These are phyloP conservation scores for Rhizoctonia solani DNA, from an alignment of 1,284 basidiomycete species.

Conservation along the genomic window DNA sequence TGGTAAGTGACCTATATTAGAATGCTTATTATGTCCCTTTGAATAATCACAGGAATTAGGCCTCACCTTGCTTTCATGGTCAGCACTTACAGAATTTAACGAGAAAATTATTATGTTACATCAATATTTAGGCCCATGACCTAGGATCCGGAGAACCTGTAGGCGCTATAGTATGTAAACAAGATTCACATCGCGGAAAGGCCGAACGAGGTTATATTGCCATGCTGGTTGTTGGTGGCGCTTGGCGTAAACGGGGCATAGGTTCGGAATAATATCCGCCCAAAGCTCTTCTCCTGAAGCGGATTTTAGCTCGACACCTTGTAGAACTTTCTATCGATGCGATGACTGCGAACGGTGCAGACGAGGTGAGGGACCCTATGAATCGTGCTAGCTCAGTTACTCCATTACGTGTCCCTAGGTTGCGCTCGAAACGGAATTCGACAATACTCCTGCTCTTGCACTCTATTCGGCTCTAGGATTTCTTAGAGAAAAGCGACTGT, in stretches of 20 bases:
- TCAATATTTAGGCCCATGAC: slow-evolving; percentile 58
- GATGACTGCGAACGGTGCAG: slow-evolving; percentile 79
- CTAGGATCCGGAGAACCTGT: slow-evolving; percentile 55
- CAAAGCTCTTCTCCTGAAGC: background rate
- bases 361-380: slow-evolving; percentile 74
- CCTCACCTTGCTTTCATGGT: slow-evolving; percentile 93
- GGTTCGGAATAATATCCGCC: slow-evolving; percentile 69
- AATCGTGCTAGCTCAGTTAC: background rate
- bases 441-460: slow-evolving; percentile 84
- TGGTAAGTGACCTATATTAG: slow-evolving; percentile 60
- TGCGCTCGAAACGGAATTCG: slow-evolving; percentile 95
- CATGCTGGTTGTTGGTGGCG: slow-evolving; percentile 88
- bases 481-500: slow-evolving; percentile 91
- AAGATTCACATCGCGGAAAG: slow-evolving; percentile 78
- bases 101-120: background rate
- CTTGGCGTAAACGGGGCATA: slow-evolving; percentile 85
- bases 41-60: slow-evolving; percentile 54
- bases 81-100: slow-evolving; percentile 34
- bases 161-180: slow-evolving; percentile 95
- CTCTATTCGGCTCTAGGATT: slow-evolving; percentile 94
- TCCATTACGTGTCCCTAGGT: slow-evolving; percentile 56
- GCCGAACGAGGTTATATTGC: slow-evolving; percentile 94
- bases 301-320: slow-evolving; percentile 71
- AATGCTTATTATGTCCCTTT: background rate
- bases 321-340: slow-evolving; percentile 76